These are phyloP conservation scores for Aurantiochytrium sp. DNA, from an alignment of 108 stramenopile species.

Conservation along the genomic window DNA sequence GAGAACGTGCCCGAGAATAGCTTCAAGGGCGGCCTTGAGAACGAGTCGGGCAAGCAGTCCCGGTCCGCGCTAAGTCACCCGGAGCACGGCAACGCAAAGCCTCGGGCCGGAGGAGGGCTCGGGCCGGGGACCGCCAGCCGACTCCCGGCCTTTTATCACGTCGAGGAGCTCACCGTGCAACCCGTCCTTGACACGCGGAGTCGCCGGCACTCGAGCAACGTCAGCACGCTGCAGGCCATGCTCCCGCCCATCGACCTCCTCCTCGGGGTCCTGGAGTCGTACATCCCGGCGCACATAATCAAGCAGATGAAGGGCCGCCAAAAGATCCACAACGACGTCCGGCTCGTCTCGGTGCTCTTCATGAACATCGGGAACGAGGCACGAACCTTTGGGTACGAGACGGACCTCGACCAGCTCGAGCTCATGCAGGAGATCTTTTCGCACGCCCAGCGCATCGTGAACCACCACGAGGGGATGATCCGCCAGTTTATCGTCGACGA, in stretches of 20 bases:
- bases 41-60: too few species aligned
- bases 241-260: constrained; percentile 18
- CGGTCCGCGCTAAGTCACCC: too few species aligned
- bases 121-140: too few species aligned
- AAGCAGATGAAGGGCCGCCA: constrained; percentile 6
- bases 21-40: too few species aligned
- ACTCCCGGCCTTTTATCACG: neutral
- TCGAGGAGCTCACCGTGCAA: neutral
- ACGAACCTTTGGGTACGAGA: neutral
- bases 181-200: neutral
- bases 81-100: too few species aligned
- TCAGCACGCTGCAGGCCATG: neutral
- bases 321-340: constrained; percentile 4
- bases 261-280: neutral
- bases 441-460: constrained; percentile 20
- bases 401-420: constrained; percentile 11
- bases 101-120: too few species aligned
- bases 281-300: neutral
- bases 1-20: too few species aligned
- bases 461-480: constrained; percentile 31
- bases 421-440: constrained; percentile 25
- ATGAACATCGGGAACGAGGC: neutral
- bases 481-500: constrained; percentile 42
- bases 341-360: constrained; percentile 6
- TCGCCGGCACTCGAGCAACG: neutral